Evolutionary conservation across 768 basidiomycete species (phyloP), one percentile per base, ranked within the genome.

Genomic region (Lactarius psammicola): DNA sequence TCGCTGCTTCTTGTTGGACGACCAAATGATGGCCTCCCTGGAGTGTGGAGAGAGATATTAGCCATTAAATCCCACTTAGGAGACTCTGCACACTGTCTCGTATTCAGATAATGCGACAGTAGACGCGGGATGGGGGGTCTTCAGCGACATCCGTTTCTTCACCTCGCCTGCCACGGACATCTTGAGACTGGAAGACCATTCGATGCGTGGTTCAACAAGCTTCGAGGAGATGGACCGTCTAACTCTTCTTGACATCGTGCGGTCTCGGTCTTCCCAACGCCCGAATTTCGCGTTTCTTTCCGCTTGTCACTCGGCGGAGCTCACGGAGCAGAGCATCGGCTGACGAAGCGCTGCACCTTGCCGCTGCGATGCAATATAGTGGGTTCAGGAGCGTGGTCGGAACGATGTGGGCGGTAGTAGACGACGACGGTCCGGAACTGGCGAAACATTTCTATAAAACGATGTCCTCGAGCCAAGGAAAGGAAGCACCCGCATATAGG

Each of bases 341-440:
- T 2, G 62, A 67, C 13, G 66, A 67, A 18, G 40, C 5, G 9
- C 34, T 34, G 34, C 17, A 42, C 5, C 17, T 42, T 15, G 40
- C 40, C 4, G 55, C 54, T 36, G 66, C 53, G 18, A 58, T 67
- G 66, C 61, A 61, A 31, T 51, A 57, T 17, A 30, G 40, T 18
- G 66, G 66, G 17, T 67, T 53, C 62, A 7, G 55, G n/a, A 56
- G 63, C 17, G 58, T 68, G 26, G 63, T 68, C 13, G 67, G 58
- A 6, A 68, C 67, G 17, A 56, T 64, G 56, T 68, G 67, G 67
- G 60, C 57, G 0, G 60, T 68, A 40, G 51, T 11, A 8, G 59
- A 60, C 23, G 38, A 30, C 5, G 66, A 67, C 28, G 62, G 59
- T 23, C 66, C 66, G 49, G 15, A 33, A 15, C 18, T 68, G 28